phyloP scores from a whole-genome alignment of 805 yeast genomes.

The Metschnikowia kofuensis region DNA sequence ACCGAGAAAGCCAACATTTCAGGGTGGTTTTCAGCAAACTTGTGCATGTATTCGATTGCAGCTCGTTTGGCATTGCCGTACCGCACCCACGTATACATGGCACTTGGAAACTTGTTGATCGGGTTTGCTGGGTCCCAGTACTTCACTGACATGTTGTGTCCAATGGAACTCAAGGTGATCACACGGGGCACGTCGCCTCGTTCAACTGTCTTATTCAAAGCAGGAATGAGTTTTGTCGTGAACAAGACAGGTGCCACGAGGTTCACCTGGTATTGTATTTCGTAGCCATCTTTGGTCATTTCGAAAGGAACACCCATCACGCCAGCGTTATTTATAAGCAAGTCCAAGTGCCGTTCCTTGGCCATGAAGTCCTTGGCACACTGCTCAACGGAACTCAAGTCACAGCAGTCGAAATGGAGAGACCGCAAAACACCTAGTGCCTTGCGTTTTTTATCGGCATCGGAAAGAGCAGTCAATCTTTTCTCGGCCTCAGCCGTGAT shows the following conservation, averaged over 20 bases:
- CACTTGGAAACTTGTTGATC: conserved; percentile 25
- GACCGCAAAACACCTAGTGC: conserved; percentile 12
- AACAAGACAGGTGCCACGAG: conserved; percentile 34
- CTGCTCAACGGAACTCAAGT: conserved; percentile 13
- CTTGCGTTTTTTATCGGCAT: conserved; percentile 25
- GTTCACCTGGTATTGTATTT: conserved; percentile 42
- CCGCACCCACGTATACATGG: conserved; percentile 29
- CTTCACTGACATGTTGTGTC: conserved; percentile 26
- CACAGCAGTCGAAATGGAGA: conserved; percentile 18
- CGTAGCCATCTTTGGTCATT: conserved; percentile 35
- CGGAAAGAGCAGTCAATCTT: conserved; percentile 23
- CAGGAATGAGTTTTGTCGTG: conserved; percentile 29
- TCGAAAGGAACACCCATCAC: conserved; percentile 39
- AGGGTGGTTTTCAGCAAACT: conserved; percentile 27
- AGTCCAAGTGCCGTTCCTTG: conserved; percentile 27
- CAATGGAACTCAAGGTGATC: conserved; percentile 31
- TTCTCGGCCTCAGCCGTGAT: conserved; percentile 31
- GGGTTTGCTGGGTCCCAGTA: conserved; percentile 25
- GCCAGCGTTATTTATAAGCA: conserved; percentile 42
- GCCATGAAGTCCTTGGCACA: conserved; percentile 23
- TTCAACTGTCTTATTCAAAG: conserved; percentile 19
- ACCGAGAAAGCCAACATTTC: conserved; percentile 32
- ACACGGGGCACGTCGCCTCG: conserved; percentile 26
- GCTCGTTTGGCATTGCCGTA: conserved; percentile 37
- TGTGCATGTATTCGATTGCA: conserved; percentile 28